Percentiles rank a stretch among this genome's conserved stretches.
These are phyloP conservation scores for Penicillium sp. DNA, from an alignment of 2,329 filamentous ascomycete species.

Conservation along the genomic window DNA sequence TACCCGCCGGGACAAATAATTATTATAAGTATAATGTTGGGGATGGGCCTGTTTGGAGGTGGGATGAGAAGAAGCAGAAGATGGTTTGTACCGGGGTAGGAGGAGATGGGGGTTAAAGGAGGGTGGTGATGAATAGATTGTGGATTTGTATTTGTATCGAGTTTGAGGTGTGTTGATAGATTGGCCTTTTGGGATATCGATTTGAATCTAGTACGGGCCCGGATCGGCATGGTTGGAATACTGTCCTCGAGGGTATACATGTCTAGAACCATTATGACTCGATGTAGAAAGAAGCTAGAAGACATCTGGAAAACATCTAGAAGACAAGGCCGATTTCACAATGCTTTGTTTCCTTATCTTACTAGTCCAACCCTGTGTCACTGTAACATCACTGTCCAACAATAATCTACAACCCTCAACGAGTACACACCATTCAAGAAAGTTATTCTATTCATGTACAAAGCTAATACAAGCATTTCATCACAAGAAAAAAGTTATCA, in stretches of 20 bases:
- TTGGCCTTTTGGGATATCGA: neutral
- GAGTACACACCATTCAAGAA: neutral
- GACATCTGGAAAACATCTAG: neutral
- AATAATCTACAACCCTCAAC: neutral
- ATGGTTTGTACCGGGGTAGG: slow-evolving; percentile 26
- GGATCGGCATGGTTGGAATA: too few species aligned
- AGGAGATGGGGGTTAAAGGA: too few species aligned
- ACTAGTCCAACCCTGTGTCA: neutral
- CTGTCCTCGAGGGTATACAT: neutral
- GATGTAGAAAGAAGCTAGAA: neutral
- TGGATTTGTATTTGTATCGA: neutral
- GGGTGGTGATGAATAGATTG: neutral
- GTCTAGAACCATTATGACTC: neutral
- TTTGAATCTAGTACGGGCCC: neutral
- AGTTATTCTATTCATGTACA: slow-evolving; percentile 10
- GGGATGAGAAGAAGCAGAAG: slow-evolving; percentile 59
- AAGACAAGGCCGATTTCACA: neutral
- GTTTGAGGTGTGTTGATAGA: neutral
- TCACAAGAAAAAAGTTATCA: neutral
- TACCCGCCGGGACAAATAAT: slow-evolving; percentile 76
- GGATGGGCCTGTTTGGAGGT: slow-evolving; percentile 69
- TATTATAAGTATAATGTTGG: slow-evolving; percentile 87
- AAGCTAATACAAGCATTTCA: neutral
- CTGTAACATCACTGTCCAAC: neutral
- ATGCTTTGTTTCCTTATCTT: neutral